Base-by-base conservation (phyloP, 2,329 filamentous ascomycete genomes). In the Neofusicoccum umdonicola region DNA sequence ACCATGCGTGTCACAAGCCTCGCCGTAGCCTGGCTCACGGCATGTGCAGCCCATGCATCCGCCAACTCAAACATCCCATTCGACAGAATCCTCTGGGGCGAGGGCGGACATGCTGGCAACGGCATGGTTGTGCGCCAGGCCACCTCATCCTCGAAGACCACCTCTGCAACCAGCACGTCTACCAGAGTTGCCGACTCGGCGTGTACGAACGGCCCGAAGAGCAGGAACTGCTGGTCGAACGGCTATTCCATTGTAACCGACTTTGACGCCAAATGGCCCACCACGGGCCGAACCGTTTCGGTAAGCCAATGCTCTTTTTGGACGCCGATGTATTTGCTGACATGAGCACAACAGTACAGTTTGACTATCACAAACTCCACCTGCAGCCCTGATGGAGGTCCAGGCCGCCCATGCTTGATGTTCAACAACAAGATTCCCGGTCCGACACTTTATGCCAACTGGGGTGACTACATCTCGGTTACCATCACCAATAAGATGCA, bases 401-500 rank as follows among this genome's bases (percentile, higher is more conserved):
- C 66, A 66, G 73, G 63, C 70, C 70, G 68, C 69, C 67, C 61
- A 74, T 72, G 67, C 15, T 75, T 73, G 69, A 67, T 13, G 70
- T 71, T 76, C 60, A 77, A 77, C 37, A 85, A 85, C 12, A 82
- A 85, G 48, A 88, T 85, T 66, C 90, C 90, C 0, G 90, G 88
- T 0, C 90, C 90, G 8, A 65, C 68, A 4, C 42, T 60, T 3
- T 51, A 54, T 42, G 52, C 60, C 13, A 64, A 78, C 54, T 79
- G 77, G 76, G 79, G 79, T n/a, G 78, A 80, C 66, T 72, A 69
- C 11, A 68, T 79, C 37, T 71, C 75, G 12, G 72, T 81, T 61
- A 76, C 72, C 27, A 73, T 82, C 15, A 77, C 71, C 27, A 78
- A 74, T 57, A 63, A 69, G 12, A 70, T 79, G 7, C 50, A 62